Base-by-base conservation (phyloP, 2,329 filamentous ascomycete species). In the Boeremia lycopersici region DNA sequence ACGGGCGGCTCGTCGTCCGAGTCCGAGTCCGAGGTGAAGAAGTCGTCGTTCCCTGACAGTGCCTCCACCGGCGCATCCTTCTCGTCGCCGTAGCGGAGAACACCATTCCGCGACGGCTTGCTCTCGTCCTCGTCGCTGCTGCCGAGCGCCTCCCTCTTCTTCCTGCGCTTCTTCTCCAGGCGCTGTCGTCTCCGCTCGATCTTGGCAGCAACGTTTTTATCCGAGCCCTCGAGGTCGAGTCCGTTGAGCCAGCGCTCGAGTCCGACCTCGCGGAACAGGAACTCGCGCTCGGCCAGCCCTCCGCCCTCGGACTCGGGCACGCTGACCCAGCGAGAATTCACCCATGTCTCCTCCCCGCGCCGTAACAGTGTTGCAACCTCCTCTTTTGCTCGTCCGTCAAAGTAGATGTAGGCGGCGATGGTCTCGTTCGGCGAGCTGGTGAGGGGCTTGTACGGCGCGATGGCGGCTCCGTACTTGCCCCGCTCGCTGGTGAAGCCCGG, bases 321-420 rank as follows among this genome's bases (percentile, higher is more conserved):
- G 71, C 96, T 93, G 44, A 99, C 95, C 95, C 95, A 99, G 67
- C 95, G 84, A 51, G 92, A 97, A 71, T 98, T 99, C 23, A 99
- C 96, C 95, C 95, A 99, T 2, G 95, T 99, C 78, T 99, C 95
- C 73, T 98, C 95, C 23, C 95, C 93, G 11, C 93, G 89, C 50
- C 95, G 84, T 47, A 99, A 81, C 53, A 99, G 80, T 11, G 95
- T 99, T 47, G 95, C 95, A 3, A 99, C 96, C 78, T 99, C 95
- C 74, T 99, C 95, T 75, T 99, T 99, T 57, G 86, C 85, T 59
- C 95, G 84, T 15, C 95, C 95, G 76, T 99, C 95, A 71, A 99
- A 99, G 79, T 99, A 99, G 66, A 99, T 98, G 76, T 99, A 99
- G 33, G 93, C 95, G 29, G 95, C 95, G 67, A 99, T 93, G 12